Percentiles rank a stretch among this genome's conserved stretches.
Evolutionary conservation across 2,329 filamentous ascomycete genomes (phyloP).

Genomic region (Rhytidhysteron rufulum): DNA sequence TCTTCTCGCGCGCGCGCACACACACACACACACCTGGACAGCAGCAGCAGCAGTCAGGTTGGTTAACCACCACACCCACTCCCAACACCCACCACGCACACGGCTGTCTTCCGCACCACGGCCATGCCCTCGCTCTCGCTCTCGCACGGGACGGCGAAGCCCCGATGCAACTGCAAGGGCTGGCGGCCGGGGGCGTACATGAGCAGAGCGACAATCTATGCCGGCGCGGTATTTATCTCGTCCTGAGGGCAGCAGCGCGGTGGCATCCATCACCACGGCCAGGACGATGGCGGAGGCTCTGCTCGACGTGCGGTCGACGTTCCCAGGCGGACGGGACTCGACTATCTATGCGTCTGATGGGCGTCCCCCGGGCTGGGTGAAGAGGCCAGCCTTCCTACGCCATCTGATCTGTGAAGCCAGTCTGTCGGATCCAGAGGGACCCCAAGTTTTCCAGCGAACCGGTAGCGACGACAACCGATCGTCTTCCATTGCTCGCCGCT

Average conservation of each 20-base stretch:
- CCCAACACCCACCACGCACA: not conserved
- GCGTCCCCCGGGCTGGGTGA: too few species aligned
- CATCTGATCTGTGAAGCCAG: not conserved
- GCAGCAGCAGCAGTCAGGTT: too few species aligned
- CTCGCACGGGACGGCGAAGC: conserved; percentile 1
- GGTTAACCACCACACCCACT: too few species aligned
- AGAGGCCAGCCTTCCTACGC: not conserved
- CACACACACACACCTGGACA: too few species aligned
- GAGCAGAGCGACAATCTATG: not conserved
- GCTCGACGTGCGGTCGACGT: too few species aligned
- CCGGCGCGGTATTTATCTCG: not conserved
- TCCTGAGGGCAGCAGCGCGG: not conserved
- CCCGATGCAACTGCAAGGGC: conserved; percentile 3
- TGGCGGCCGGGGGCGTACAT: not conserved
- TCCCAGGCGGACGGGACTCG: not conserved
- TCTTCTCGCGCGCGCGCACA: too few species aligned
- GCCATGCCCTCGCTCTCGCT: not conserved
- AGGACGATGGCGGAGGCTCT: too few species aligned
- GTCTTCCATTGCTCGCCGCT: not conserved
- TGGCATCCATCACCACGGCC: too few species aligned
- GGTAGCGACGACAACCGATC: not conserved
- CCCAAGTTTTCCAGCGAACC: not conserved
- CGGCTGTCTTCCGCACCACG: too few species aligned
- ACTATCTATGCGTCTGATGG: too few species aligned
- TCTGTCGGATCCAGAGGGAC: not conserved